Evolutionary conservation across 176 grass and related monocot genomes (phyloP), one percentile per base, ranked within the genome.

Genomic region (Melocanna baccifera): DNA sequence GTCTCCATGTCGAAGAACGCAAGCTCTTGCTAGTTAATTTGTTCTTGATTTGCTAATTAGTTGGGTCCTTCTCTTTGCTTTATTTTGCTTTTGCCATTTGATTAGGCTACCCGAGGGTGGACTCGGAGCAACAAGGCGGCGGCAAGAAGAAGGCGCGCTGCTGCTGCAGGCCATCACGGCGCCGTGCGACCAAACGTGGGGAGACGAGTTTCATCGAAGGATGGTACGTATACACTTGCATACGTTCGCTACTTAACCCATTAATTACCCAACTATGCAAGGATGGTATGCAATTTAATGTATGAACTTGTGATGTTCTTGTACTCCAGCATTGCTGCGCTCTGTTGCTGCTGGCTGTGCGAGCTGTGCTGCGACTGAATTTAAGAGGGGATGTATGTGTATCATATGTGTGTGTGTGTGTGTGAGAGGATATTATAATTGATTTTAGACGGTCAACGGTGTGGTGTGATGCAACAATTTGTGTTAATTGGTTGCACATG

Each of bases 281-380:
- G n/a, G n/a, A n/a, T n/a, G n/a, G n/a, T n/a, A n/a, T n/a, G n/a
- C n/a, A n/a, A n/a, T n/a, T n/a, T n/a, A n/a, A n/a, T n/a, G n/a
- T n/a, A n/a, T n/a, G n/a, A n/a, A n/a, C n/a, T n/a, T n/a, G n/a
- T n/a, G 19, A 0, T 34, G 15, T 15, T 71, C 36, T 69, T 43
- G 1, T 62, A 19, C n/a, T 76, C 10, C 82, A 89, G 88, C 77
- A 76, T 89, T 20, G 77, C 88, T 5, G 88, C 83, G 52, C 76
- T 89, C 63, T 89, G 88, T 41, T 89, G 88, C 83, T 89, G 88
- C 83, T 89, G 88, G 77, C 51, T 89, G 28, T 89, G 83, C 53
- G 88, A 89, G 25, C 63, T 89, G 29, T 89, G 83, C 83, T 89
- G 88, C 71, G 88, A 86, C 13, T 89, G 65, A 78, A 18, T 26